phyloP scores from a whole-genome alignment of 1,284 basidiomycete genomes.

The Polyporus tsugae region DNA sequence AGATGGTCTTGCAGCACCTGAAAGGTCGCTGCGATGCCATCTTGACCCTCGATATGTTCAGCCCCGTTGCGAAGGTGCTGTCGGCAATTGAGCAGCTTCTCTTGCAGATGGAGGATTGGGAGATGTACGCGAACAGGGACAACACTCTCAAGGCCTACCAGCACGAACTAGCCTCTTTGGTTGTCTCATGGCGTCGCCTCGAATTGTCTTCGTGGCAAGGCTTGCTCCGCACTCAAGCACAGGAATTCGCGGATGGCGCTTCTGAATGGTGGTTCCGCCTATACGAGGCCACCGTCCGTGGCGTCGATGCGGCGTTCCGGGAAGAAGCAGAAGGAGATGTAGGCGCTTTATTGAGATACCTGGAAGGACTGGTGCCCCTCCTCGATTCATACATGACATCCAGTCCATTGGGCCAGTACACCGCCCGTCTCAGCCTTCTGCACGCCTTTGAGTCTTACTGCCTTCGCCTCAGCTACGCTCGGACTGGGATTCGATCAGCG shows the following conservation, averaged over 20 bases:
- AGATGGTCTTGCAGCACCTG: constrained; percentile 94
- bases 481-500: constrained; percentile 38
- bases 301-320: constrained; percentile 58
- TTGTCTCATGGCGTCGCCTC: constrained; percentile 91
- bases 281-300: constrained; percentile 83
- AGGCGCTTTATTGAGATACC: constrained; percentile 57
- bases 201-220: constrained; percentile 91
- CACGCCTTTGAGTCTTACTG: constrained; percentile 71
- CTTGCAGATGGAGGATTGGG: constrained; percentile 95
- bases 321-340: constrained; percentile 42
- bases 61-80: constrained; percentile 87
- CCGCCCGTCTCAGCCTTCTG: constrained; percentile 75
- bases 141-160: constrained; percentile 83
- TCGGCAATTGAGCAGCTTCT: constrained; percentile 89
- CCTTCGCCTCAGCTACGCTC: constrained; percentile 41
- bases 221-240: constrained; percentile 79
- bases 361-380: constrained; percentile 78
- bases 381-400: constrained; percentile 84
- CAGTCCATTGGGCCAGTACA: constrained; percentile 88
- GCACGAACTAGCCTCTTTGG: constrained; percentile 72
- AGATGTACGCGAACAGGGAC: constrained; percentile 89
- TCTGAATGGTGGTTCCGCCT: constrained; percentile 93
- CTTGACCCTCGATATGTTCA: constrained; percentile 69
- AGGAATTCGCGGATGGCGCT: constrained; percentile 66
- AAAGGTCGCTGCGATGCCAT: constrained; percentile 79